Evolutionary conservation across 805 yeast genomes (phyloP), one percentile per base, ranked within the genome.

Genomic region (Saturnispora zaruensis): DNA sequence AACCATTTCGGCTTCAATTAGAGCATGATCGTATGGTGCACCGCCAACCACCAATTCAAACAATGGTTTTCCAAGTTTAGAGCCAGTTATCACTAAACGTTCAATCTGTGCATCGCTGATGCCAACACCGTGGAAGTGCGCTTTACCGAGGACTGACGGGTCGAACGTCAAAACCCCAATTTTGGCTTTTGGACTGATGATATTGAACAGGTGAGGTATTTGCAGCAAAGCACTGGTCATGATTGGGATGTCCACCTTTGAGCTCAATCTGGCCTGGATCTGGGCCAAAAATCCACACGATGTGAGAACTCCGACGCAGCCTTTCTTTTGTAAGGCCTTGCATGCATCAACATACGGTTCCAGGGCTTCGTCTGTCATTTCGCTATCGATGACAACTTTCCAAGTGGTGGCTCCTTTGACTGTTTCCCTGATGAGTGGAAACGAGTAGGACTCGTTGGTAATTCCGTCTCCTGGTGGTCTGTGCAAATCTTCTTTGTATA

Each of bases 211-310:
- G 32, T 57, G 45, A 8, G 70, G 66, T 16, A 66, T 49, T 45
- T 67, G 70, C 5, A 66, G 41, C 20, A 66, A 48, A 24, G 66
- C 55, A 45, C 66, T 61, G 4, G 68, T 61, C 5, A 65, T 69
- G 24, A 67, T 60, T 26, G 71, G 70, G 24, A 66, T 59, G 7
- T 56, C 52, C 26, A 59, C 56, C 48, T 51, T 51, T 1, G 51
- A 52, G 2, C 60, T 54, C 6, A 66, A 30, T 16, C 62, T 53
- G 9, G 53, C 28, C 42, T 67, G 70, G 18, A 61, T 53, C 37
- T 63, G 65, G 2, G 69, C 66, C 4, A 67, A 55, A 51, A 66
- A 67, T 11, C 70, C 70, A 55, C 70, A 67, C 2, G 69, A 64
- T 4, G 70, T 65, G 21, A 64, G 60, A 13, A 64, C 54, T 16